Conservation (phyloP, 2,329 filamentous ascomycete genomes). For the Fusarium equiseti region DNA sequence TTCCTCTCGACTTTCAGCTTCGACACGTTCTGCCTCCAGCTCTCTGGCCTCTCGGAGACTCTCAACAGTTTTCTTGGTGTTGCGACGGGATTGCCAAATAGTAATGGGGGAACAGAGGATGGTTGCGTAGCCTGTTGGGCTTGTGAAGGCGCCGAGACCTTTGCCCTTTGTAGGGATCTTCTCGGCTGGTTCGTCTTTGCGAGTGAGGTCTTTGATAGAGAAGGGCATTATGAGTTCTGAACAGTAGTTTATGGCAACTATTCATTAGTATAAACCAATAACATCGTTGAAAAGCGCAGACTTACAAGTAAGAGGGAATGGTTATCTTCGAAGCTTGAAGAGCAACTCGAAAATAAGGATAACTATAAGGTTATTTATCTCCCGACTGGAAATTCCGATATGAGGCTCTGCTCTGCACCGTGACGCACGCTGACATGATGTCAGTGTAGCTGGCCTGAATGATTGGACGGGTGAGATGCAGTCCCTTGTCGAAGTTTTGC, state of each 20-base stretch:
- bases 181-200: conserved; percentile 3
- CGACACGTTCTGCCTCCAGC: not conserved
- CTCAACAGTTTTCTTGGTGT: not conserved
- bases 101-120: not conserved
- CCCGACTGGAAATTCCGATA: not conserved
- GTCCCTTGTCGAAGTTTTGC: not conserved
- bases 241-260: no score
- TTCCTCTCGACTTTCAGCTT: not conserved
- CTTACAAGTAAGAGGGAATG: not conserved
- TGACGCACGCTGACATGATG: conserved; percentile 9
- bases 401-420: conserved; percentile 2
- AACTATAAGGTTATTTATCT: not conserved
- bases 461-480: not conserved
- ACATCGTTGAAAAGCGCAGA: rapidly evolving
- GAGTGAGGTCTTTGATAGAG: conserved; percentile 3
- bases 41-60: not conserved
- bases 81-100: not conserved
- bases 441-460: not conserved
- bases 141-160: conserved; percentile 1
- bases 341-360: not conserved
- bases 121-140: not conserved
- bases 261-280: not conserved
- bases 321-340: not conserved
- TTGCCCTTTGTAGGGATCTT: not conserved
- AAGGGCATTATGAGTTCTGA: conserved; percentile 4